phyloP scores from a whole-genome alignment of 2,329 filamentous ascomycete species.

The Nannizziopsis arthrosporioides region DNA sequence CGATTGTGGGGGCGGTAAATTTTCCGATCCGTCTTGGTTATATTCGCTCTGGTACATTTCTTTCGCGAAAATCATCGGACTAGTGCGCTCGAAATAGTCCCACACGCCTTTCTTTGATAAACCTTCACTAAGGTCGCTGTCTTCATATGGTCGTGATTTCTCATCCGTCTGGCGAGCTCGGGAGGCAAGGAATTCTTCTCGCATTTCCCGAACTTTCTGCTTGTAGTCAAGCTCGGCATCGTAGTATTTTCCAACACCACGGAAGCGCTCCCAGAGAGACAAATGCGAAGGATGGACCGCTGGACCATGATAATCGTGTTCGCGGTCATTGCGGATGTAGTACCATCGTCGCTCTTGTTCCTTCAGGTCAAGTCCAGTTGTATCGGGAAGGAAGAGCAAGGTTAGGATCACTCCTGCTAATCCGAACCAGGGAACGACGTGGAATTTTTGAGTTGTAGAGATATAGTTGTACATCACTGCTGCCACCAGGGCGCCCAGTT shows the following conservation, averaged over 20 bases:
- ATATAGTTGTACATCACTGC: conserved; percentile 95
- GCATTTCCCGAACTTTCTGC: conserved; percentile 74
- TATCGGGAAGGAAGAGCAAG: conserved; percentile 82
- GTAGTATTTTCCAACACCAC: conserved; percentile 70
- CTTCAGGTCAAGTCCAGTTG: conserved; percentile 89
- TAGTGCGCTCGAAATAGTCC: conserved; percentile 45
- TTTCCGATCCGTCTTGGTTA: conserved; percentile 3
- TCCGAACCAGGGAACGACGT: conserved; percentile 91
- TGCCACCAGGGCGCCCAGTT: conserved; percentile 75
- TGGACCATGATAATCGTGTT: conserved; percentile 79
- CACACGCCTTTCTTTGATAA: conserved; percentile 40
- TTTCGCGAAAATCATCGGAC: conserved; percentile 13
- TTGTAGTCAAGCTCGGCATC: conserved; percentile 71
- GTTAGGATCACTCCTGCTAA: conserved; percentile 76
- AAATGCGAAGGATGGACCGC: conserved; percentile 84
- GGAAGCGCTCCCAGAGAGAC: conserved; percentile 73
- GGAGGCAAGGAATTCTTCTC: conserved; percentile 43
- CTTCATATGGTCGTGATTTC: conserved; percentile 34
- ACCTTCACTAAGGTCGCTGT: conserved; percentile 35
- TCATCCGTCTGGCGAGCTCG: conserved; percentile 41
- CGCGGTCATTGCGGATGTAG: conserved; percentile 68
- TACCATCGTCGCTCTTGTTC: conserved; percentile 91
- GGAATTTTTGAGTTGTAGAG: conserved; percentile 68
- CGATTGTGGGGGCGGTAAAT: conserved; percentile 9
- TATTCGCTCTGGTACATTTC: conserved; percentile 5